Evolutionary conservation across 495 filamentous ascomycete genomes (phyloP), one percentile per base, ranked within the genome.

Genomic region (Penicillium verhagenii): DNA sequence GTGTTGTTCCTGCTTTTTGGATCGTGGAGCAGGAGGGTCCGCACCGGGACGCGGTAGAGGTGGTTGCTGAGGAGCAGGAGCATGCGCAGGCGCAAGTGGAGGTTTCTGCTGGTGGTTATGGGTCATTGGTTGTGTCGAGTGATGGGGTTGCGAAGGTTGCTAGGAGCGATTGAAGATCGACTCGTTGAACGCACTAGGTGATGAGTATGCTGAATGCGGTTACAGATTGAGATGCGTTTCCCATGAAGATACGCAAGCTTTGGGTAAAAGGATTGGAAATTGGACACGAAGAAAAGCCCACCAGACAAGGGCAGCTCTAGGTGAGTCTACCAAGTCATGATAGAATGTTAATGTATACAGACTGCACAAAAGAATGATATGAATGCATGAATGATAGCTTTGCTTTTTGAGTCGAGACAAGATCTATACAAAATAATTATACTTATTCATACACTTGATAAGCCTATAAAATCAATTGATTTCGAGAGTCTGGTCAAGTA

Each of bases 21-120:
- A 80, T 93, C 21, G 76, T 85, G 3, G 92, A 97, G 64, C 83
- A 83, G 29, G 86, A 92, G 20, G 90, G 89, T 0, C 90, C 89
- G 50, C 73, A 72, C n/a, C 72, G 68, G 23, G 62, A 67, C 23
- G 60, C 60, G 20, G 61, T 66, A 39, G 64, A 62, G 20, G 60
- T 63, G 0, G 69, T 70, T 16, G 54, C 60, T 6, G 71, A 71
- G 14, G 63, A 66, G 8, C 42, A 61, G 8, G 53, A 52, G 6
- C 24, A 38, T 8, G 28, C 26, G 29, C 42, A 39, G n/a, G 25
- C 18, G 18, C 43, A 47, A 50, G 26, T 40, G 24, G 19, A 56
- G 2, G 14, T 1, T 6, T 42, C 49, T 25, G 37, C 2, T 26
- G 21, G 16, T 40, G 37, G 23, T 4, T 52, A 52, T 43, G 49